These are phyloP conservation scores for Vitis riparia DNA, from an alignment of 164 flowering plant species.

Conservation along the genomic window DNA sequence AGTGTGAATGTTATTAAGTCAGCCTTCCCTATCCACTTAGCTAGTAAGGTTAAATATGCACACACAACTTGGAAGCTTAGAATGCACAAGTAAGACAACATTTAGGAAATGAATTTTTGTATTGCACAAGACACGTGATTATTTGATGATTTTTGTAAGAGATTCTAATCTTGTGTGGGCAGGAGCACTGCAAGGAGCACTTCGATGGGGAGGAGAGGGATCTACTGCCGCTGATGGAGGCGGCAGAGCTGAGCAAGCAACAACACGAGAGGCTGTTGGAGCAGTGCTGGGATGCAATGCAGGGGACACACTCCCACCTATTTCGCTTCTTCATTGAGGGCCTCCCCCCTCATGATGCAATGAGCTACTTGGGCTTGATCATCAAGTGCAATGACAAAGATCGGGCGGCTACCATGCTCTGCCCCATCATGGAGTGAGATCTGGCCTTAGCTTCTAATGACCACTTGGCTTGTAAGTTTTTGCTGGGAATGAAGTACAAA, in stretches of 20 bases:
- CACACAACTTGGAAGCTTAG: no score
- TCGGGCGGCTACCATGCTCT: conserved; percentile 1
- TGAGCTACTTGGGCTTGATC: conserved; percentile 59
- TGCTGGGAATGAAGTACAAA: no score
- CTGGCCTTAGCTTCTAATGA: no score
- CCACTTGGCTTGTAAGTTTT: no score
- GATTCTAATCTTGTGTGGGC: conserved; percentile 2
- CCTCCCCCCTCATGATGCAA: conserved; percentile 57
- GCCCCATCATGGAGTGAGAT: no score
- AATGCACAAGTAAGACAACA: no score
- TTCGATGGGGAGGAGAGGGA: conserved; percentile 70
- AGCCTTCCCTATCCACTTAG: no score
- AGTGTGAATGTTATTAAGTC: no score
- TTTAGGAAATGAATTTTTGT: no score
- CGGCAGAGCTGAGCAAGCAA: conserved; percentile 42
- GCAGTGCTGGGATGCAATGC: conserved; percentile 62
- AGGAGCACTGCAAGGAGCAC: conserved; percentile 58
- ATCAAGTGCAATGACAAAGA: conserved; percentile 17
- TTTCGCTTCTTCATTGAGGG: conserved; percentile 63
- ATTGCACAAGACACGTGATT: no score
- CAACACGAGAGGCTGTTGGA: conserved; percentile 38
- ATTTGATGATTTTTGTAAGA: not conserved
- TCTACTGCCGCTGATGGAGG: conserved; percentile 63
- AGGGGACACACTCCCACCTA: conserved; percentile 56
- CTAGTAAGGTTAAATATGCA: no score